phyloP scores from a whole-genome alignment of 2,329 filamentous ascomycete species.

The Clonostachys byssicola region DNA sequence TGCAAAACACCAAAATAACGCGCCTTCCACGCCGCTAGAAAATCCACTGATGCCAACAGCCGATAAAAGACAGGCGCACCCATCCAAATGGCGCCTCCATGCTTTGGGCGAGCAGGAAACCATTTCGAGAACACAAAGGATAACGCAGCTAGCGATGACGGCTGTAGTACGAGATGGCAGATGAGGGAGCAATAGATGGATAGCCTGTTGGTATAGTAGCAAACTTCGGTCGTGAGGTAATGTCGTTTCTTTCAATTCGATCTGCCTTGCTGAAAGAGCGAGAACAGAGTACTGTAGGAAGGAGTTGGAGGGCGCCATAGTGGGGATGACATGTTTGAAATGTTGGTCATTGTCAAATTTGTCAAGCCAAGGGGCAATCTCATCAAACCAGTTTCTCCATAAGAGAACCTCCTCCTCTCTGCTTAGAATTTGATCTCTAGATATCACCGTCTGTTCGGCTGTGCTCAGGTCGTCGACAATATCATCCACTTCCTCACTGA shows the following conservation, averaged over 20 bases:
- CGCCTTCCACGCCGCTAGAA: slow-evolving; percentile 41
- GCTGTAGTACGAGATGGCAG: slow-evolving; percentile 40
- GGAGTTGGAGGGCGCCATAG: slow-evolving; percentile 34
- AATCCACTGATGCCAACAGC: slow-evolving; percentile 46
- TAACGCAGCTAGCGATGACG: slow-evolving; percentile 46
- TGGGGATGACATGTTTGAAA: slow-evolving; percentile 41
- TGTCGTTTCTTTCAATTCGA: slow-evolving; percentile 34
- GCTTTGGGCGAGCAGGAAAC: slow-evolving; percentile 40
- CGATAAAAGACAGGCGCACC: slow-evolving; percentile 44
- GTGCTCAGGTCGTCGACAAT: slow-evolving; percentile 8
- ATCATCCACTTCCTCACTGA: slow-evolving; percentile 2
- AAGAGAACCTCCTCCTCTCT: slow-evolving; percentile 23
- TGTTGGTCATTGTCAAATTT: slow-evolving; percentile 46
- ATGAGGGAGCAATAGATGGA: slow-evolving; percentile 40
- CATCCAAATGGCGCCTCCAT: slow-evolving; percentile 47
- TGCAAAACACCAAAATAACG: slow-evolving; percentile 51
- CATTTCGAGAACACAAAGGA: slow-evolving; percentile 52
- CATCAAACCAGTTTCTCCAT: slow-evolving; percentile 35
- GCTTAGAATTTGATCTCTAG: slow-evolving; percentile 1
- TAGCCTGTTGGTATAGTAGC: slow-evolving; percentile 44
- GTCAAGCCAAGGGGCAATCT: slow-evolving; percentile 41
- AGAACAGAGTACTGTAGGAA: slow-evolving; percentile 44
- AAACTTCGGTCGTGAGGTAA: slow-evolving; percentile 32
- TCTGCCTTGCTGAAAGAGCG: slow-evolving; percentile 45
- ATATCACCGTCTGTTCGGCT: slow-evolving; percentile 6